phyloP scores from a whole-genome alignment of 345 rosid genomes.

The Triadica sebifera region DNA sequence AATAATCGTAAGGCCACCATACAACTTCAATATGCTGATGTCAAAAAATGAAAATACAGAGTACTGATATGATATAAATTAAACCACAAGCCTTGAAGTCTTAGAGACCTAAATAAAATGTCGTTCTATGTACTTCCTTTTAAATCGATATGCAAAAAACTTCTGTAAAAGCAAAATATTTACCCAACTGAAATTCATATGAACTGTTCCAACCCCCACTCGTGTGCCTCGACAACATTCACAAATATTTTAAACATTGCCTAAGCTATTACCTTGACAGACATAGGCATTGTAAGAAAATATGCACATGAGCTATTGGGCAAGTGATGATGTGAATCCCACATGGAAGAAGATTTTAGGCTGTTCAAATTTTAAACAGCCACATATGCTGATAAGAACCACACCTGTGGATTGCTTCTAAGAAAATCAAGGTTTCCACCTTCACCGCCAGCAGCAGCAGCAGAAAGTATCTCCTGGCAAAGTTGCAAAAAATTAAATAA shows the following conservation, averaged over 20 bases:
- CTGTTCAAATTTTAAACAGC: conserved; percentile 1
- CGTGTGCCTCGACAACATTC: not conserved
- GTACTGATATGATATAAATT: not conserved
- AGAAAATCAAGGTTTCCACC: conserved; percentile 94
- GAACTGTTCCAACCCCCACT: not conserved
- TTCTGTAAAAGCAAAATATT: not conserved
- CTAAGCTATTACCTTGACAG: not conserved
- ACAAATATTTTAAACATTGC: no score
- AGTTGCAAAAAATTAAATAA: conserved; percentile 16
- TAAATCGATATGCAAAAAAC: conserved; percentile 2
- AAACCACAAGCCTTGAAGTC: not conserved
- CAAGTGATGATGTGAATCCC: not conserved
- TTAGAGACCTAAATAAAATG: no score
- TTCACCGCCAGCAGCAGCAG: conserved; percentile 43
- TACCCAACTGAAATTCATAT: not conserved
- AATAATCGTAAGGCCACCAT: not conserved
- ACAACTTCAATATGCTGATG: not conserved
- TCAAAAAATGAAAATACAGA: not conserved
- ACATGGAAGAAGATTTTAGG: not conserved
- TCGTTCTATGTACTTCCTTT: no score
- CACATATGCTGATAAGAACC: conserved; percentile 10
- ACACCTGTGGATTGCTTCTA: conserved; percentile 86
- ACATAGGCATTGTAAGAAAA: not conserved
- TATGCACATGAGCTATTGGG: not conserved
- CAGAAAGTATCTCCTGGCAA: conserved; percentile 63